phyloP scores from a whole-genome alignment of 306 rosid species.

The Gleditsia sinensis region DNA sequence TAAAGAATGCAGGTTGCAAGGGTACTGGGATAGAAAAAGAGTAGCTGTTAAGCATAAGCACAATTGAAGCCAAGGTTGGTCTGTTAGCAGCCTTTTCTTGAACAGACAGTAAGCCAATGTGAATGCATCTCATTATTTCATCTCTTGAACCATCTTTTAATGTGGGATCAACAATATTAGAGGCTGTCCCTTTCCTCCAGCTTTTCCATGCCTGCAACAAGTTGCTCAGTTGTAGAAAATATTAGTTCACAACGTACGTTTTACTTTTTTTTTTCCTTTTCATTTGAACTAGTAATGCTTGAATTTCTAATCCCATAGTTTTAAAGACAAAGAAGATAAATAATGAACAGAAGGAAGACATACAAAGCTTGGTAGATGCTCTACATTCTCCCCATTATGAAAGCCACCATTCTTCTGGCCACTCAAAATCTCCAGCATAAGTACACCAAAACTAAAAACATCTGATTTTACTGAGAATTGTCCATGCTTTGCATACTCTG shows the following conservation, averaged over 20 bases:
- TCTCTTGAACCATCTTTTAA: not conserved
- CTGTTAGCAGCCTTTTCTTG: constrained; percentile 43
- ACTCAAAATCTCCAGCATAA: constrained; percentile 50
- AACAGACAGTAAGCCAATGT: constrained; percentile 45
- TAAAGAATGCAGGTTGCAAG: constrained; percentile 39
- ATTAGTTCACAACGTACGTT: too few relatives aligned
- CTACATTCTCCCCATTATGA: not conserved
- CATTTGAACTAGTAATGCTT: not conserved
- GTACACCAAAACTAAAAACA: constrained; percentile 55
- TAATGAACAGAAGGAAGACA: constrained; percentile 23
- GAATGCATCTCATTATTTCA: constrained; percentile 48
- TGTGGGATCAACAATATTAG: constrained; percentile 35
- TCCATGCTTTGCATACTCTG: constrained; percentile 54
- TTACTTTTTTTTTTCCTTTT: too few relatives aligned
- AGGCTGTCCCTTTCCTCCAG: constrained; percentile 37
- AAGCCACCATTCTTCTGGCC: constrained; percentile 35
- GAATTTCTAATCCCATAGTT: not conserved
- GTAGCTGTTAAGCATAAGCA: constrained; percentile 36
- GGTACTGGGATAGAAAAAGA: constrained; percentile 32
- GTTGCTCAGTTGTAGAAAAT: too few relatives aligned
- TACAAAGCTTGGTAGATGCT: constrained; percentile 40
- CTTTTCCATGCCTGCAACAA: constrained; percentile 47
- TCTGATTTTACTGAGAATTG: constrained; percentile 52
- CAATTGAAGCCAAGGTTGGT: constrained; percentile 49
- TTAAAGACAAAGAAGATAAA: not conserved